phyloP scores from a whole-genome alignment of 768 basidiomycete genomes.

The Kwoniella sp. region DNA sequence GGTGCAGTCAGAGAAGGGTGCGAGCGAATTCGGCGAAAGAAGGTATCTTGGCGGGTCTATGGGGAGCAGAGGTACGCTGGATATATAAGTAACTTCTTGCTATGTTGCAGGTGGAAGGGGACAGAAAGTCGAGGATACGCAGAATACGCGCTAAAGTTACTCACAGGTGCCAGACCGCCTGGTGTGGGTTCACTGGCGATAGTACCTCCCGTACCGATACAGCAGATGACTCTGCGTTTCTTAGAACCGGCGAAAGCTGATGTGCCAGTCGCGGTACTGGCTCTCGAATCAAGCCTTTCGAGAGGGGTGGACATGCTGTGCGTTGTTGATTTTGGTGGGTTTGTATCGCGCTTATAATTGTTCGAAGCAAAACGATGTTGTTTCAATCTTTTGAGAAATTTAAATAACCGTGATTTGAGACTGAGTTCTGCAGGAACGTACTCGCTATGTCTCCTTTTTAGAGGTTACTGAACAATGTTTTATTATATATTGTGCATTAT shows the following conservation, averaged over 20 bases:
- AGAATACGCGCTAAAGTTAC: slow-evolving; percentile 7
- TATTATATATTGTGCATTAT: too few relatives aligned
- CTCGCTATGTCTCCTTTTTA: too few relatives aligned
- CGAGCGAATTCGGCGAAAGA: slow-evolving; percentile 46
- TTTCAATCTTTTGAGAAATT: too few relatives aligned
- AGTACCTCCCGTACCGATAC: slow-evolving; percentile 49
- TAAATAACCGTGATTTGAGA: too few relatives aligned
- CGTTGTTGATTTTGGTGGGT: too few relatives aligned
- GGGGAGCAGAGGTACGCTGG: neutral
- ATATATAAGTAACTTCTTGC: too few relatives aligned
- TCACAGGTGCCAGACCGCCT: slow-evolving; percentile 40
- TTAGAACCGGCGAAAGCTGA: neutral
- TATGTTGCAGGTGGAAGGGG: too few relatives aligned
- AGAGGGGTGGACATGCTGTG: neutral
- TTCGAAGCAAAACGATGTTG: too few relatives aligned
- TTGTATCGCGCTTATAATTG: too few relatives aligned
- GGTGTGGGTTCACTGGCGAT: slow-evolving; percentile 47
- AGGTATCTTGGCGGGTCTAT: slow-evolving; percentile 44
- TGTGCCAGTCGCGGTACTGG: neutral
- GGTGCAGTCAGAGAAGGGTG: slow-evolving; percentile 36
- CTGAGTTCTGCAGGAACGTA: too few relatives aligned
- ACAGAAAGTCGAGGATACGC: too few relatives aligned
- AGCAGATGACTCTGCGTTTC: slow-evolving; percentile 13
- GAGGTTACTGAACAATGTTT: too few relatives aligned
- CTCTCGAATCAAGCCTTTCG: slow-evolving; percentile 1